Conservation (phyloP, 306 rosid genomes). For the Alnus glutinosa region DNA sequence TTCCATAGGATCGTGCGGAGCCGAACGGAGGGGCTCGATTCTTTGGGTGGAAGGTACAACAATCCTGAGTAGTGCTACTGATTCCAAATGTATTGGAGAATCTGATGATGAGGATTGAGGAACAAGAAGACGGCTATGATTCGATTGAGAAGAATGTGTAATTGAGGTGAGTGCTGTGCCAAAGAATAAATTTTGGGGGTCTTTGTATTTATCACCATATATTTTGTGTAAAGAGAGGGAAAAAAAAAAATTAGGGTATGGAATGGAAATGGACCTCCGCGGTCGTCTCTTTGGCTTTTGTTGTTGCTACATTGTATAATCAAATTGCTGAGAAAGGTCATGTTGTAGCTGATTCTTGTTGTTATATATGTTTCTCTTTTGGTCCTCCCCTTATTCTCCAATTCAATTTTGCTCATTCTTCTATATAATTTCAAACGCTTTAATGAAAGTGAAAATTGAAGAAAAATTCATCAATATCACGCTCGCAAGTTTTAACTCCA, state of each 20-base stretch:
- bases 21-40: constrained; percentile 76
- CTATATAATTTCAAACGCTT: not conserved
- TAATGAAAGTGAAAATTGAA: not conserved
- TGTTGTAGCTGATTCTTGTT: constrained; percentile 40
- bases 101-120: not conserved
- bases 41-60: constrained; percentile 42
- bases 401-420: not conserved
- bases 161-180: constrained; percentile 23
- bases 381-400: not conserved
- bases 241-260: constrained; percentile 23
- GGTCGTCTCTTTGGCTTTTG: constrained; percentile 30
- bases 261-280: constrained; percentile 34
- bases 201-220: constrained; percentile 43
- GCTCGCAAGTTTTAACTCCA: not conserved
- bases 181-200: constrained; percentile 24
- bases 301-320: constrained; percentile 47
- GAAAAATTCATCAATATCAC: not conserved
- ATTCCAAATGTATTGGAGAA: too few relatives aligned
- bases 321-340: constrained; percentile 27
- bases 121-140: not conserved
- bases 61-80: constrained; percentile 27
- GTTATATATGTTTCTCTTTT: constrained; percentile 23
- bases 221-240: constrained; percentile 39
- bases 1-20: constrained; percentile 74
- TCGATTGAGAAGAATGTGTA: constrained; percentile 8